These are phyloP conservation scores for Juncus inflexus DNA, from an alignment of 176 grass and related monocot genomes.

Conservation along the genomic window DNA sequence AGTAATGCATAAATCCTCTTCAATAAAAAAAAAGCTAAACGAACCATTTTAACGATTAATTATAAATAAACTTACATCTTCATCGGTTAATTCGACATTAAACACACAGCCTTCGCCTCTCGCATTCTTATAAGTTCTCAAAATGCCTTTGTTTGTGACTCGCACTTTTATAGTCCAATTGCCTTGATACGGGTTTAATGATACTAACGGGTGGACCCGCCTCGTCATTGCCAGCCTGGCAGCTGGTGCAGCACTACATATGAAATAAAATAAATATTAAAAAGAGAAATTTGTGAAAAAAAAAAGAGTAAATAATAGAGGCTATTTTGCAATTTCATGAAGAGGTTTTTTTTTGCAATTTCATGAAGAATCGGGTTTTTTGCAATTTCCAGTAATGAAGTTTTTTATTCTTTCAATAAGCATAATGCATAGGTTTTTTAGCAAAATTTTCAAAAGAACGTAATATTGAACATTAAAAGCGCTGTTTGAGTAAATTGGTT, in stretches of 20 bases:
- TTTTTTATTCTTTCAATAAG: too few species aligned
- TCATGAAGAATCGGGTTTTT: not conserved
- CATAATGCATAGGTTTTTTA: not conserved
- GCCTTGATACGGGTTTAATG: slow-evolving; percentile 89
- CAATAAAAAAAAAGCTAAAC: too few species aligned
- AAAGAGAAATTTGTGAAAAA: not conserved
- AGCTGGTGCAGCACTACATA: slow-evolving; percentile 73
- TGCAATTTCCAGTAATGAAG: too few species aligned
- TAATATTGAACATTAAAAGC: not conserved
- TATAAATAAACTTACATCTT: slow-evolving; percentile 64
- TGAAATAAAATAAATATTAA: not conserved
- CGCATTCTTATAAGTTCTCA: slow-evolving; percentile 76
- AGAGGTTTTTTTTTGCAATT: too few species aligned
- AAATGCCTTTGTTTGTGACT: slow-evolving; percentile 83
- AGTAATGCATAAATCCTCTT: too few species aligned
- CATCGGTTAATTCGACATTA: slow-evolving; percentile 90
- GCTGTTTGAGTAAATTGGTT: not conserved
- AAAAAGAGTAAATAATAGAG: too few species aligned
- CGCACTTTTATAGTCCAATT: slow-evolving; percentile 98
- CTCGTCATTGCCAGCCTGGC: slow-evolving; percentile 79
- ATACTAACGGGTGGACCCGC: slow-evolving; percentile 76
- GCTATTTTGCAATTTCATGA: too few species aligned
- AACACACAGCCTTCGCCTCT: slow-evolving; percentile 92
- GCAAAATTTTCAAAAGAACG: not conserved
- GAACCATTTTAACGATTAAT: too few species aligned